phyloP scores from a whole-genome alignment of 139 green algal species.

The Haematococcus lacustris region DNA sequence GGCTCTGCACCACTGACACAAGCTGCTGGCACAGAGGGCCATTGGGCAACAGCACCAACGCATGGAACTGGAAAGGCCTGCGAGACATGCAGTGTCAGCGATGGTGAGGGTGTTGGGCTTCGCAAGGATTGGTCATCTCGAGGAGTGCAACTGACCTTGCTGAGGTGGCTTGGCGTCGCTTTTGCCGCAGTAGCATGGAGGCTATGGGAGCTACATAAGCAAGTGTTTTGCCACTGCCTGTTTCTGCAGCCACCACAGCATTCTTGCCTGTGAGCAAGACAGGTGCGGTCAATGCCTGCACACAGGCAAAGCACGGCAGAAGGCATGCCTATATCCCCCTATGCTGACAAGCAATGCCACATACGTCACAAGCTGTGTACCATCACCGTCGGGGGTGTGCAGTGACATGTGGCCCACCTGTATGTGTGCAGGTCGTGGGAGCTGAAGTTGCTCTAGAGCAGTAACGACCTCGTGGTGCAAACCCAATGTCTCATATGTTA shows the following conservation, averaged over 20 bases:
- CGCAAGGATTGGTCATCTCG: neutral
- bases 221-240: constrained; percentile 94
- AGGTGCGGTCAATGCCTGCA: constrained; percentile 13
- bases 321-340: neutral
- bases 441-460: constrained; percentile 36
- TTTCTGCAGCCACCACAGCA: constrained; percentile 88
- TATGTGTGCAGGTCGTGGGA: constrained; percentile 35
- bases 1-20: constrained; percentile 10
- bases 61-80: constrained; percentile 21
- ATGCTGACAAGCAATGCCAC: neutral
- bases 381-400: neutral
- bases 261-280: constrained; percentile 50
- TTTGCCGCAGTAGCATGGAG: constrained; percentile 32
- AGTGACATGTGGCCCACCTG: constrained; percentile 29
- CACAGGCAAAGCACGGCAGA: neutral
- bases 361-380: neutral
- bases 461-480: constrained; percentile 17
- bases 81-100: no score
- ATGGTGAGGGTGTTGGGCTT: neutral
- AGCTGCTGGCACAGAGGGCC: constrained; percentile 78
- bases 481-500: constrained; percentile 39
- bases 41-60: constrained; percentile 86
- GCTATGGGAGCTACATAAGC: constrained; percentile 83
- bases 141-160: neutral
- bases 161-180: neutral